Conservation (phyloP, 2,329 filamentous ascomycete genomes). For the Neopestalotiopsis clavispora region DNA sequence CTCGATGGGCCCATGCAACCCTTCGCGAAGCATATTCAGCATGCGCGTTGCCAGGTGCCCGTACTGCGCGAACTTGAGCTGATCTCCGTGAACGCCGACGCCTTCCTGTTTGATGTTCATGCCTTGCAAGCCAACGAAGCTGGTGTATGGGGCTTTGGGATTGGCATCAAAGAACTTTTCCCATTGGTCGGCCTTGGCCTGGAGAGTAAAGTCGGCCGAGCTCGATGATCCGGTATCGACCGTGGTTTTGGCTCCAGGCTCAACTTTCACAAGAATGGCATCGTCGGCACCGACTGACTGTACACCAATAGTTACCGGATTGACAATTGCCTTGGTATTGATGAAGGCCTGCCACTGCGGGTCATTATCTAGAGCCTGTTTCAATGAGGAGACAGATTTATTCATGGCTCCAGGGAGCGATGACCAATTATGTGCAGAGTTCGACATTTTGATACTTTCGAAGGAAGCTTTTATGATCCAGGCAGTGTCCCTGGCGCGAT, state of each 20-base stretch:
- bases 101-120: conserved; percentile 53
- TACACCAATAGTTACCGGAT: conserved; percentile 7
- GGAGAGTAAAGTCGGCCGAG: background rate
- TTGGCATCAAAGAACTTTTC: conserved; percentile 10
- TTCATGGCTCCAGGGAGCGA: background rate
- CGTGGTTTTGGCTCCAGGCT: background rate
- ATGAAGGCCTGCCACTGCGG: conserved; percentile 10
- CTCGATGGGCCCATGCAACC: conserved; percentile 47
- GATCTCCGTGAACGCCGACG: conserved; percentile 50
- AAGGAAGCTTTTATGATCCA: too few relatives aligned
- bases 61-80: conserved; percentile 43
- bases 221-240: background rate
- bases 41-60: conserved; percentile 49
- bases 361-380: background rate
- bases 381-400: background rate
- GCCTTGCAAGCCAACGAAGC: conserved; percentile 4
- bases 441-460: background rate
- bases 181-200: conserved; percentile 10
- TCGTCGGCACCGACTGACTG: background rate
- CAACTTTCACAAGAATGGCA: conserved; percentile 8
- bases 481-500: background rate
- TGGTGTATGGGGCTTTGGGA: conserved; percentile 11
- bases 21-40: conserved; percentile 52
- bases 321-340: conserved; percentile 4
- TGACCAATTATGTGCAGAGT: background rate